These are phyloP conservation scores for Coemansia sp. DNA, from an alignment of 192 early-diverging fungal species.

Conservation along the genomic window DNA sequence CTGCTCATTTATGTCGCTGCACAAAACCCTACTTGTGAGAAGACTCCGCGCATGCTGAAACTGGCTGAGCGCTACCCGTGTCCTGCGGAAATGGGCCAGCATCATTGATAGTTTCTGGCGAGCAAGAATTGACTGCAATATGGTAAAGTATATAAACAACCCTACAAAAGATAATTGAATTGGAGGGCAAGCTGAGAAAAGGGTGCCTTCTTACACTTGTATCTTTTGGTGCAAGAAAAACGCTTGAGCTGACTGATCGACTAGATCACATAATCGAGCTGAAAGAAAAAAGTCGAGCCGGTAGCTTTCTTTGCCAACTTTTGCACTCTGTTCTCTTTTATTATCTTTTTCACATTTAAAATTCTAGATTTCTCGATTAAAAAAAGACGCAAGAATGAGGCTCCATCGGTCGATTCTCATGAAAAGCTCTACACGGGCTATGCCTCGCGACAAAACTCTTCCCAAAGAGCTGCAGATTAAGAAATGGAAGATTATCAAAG, in stretches of 20 bases:
- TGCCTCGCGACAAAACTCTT: conserved; percentile 41
- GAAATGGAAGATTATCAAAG: conserved; percentile 64
- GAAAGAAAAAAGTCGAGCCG: no score
- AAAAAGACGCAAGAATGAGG: conserved; percentile 23
- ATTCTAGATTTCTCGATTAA: not conserved
- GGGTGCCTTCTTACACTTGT: no score
- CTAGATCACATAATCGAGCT: no score
- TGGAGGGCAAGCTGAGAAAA: no score
- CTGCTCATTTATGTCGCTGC: conserved; percentile 1
- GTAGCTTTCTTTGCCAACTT: no score
- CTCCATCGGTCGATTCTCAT: conserved; percentile 46
- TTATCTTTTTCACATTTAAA: not conserved
- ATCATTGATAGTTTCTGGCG: not conserved
- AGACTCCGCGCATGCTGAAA: not conserved
- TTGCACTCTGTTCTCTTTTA: not conserved
- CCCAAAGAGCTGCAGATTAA: conserved; percentile 53
- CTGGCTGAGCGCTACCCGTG: conserved; percentile 2
- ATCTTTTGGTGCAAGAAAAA: no score
- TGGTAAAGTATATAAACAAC: no score
- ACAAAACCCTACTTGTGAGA: not conserved
- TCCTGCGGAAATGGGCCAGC: conserved; percentile 7
- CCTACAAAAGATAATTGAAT: no score
- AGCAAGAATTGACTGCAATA: no score
- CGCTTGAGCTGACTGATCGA: no score
- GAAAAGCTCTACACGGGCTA: conserved; percentile 20